Evolutionary conservation across 768 basidiomycete genomes (phyloP), one percentile per base, ranked within the genome.

Genomic region (Lactifluus piperatus): DNA sequence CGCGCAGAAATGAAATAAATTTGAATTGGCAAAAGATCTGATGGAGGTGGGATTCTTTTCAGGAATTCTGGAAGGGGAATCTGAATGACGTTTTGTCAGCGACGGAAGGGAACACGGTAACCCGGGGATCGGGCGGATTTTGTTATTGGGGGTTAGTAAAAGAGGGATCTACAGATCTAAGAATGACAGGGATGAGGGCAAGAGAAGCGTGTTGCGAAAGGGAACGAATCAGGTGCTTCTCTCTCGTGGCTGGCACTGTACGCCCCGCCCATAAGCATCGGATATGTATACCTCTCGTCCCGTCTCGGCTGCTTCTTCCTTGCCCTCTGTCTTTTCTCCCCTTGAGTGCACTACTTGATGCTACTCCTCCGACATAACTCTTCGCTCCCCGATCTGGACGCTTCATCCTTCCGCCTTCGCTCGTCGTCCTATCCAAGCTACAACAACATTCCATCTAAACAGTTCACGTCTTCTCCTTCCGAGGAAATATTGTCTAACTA

Each of bases 41-140:
- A 62, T 63, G 61, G 56, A 52, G 58, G 47, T 37, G 46, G 60
- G 39, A 30, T 56, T 63, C 57, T 49, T 24, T 52, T 62, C 45
- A 58, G 56, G 48, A 58, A 29, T 64, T 64, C 62, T 57, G 61
- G 63, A 60, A 65, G 66, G 54, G 53, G 41, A 66, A 62, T 64
- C 65, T 64, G 63, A 57, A 62, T 59, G 65, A 57, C 58, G 63
- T 62, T 65, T 63, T 65, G 64, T 65, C 67, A 65, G 68, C 62
- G 69, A 58, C 58, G 64, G 65, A 65, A 68, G 54, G 66, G 63
- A 55, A 57, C 55, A 55, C 58, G 60, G 58, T 44, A 48, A 26
- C 49, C 64, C 61, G 64, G 65, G 68, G 62, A 60, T 52, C 26
- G 46, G 58, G 64, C 63, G 59, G 46, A 57, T 20, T 22, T 16